Base-by-base conservation (phyloP, 2,329 filamentous ascomycete genomes). In the Neophaeococcomyces aloes region DNA sequence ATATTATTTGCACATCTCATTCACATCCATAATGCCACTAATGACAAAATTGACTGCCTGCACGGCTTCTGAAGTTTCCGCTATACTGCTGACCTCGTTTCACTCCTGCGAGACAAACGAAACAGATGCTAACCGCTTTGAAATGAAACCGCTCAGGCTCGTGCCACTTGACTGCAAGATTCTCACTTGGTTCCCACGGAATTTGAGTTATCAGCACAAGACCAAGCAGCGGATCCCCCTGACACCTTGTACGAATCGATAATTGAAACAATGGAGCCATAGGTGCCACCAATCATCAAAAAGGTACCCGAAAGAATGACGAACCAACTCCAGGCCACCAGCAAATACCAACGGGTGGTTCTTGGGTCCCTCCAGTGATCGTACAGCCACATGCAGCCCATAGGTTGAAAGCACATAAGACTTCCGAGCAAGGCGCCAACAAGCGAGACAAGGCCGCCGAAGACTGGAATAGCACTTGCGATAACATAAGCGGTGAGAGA, bases 401-500 rank as follows among this genome's bases (percentile, higher is more conserved):
- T 71, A 3, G 74, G 54, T 1, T 59, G 60, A 17, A 75, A 61
- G 2, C 65, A 68, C 37, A 76, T 48, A 1, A 70, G 71, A 25
- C 71, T 76, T 14, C 73, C 76, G 47, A 83, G 82, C 2, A 82
- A 60, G 1, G 78, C 71, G 23, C 67, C 70, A 53, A 83, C 75
- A 29, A 85, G 61, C 3, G 74, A 75, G n/a, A 86, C 64, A 7
- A 86, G 64, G 36, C 76, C 69, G 56, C 75, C 76, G 64, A 86
- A 86, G 38, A 78, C 74, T 0, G 82, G 82, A 5, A 86, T 79
- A 0, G 77, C 75, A 56, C 81, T 74, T 4, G 81, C 78, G 46
- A 86, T 78, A 46, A 85, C 60, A 69, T 78, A 82, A 2, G 78
- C 76, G 3, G 81, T 43, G 4, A 75, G 52, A 75, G 79, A 85